phyloP scores from a whole-genome alignment of 1,139 yeast species.

The Nadsonia starkeyi-henricii region DNA sequence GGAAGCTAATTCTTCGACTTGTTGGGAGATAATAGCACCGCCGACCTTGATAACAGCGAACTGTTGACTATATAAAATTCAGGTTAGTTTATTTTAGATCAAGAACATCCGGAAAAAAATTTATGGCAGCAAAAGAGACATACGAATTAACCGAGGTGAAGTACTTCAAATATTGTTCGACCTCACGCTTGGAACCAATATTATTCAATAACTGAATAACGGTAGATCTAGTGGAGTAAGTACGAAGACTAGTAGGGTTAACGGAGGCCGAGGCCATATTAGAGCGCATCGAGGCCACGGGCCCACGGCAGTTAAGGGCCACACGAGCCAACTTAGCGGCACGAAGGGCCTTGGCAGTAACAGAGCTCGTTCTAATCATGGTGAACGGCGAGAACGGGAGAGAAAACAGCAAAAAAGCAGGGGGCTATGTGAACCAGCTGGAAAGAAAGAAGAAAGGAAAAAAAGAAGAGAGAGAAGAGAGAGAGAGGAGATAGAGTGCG shows the following conservation, averaged over 20 bases:
- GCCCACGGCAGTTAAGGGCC: slow-evolving; percentile 2
- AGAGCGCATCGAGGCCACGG: neutral
- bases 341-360: neutral
- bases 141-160: slow-evolving; percentile 68
- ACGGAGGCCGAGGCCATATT: slow-evolving; percentile 3
- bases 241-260: slow-evolving; percentile 1
- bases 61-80: slow-evolving; percentile 64
- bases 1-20: slow-evolving; percentile 82
- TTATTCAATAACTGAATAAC: slow-evolving; percentile 89
- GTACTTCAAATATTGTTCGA: slow-evolving; percentile 89
- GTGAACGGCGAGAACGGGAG: neutral
- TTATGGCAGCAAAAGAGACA: neutral
- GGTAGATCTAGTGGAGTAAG: slow-evolving; percentile 66
- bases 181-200: slow-evolving; percentile 94
- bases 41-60: slow-evolving; percentile 98
- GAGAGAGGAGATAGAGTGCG: neutral
- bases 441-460: neutral
- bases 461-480: neutral
- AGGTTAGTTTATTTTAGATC: no score
- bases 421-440: neutral
- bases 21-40: slow-evolving; percentile 95
- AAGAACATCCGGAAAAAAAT: no score
- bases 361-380: slow-evolving; percentile 1
- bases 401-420: neutral
- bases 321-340: slow-evolving; percentile 2